Percentiles rank a stretch among this genome's conserved stretches.
Conservation (phyloP, 345 rosid genomes). For the Aegle marmelos region DNA sequence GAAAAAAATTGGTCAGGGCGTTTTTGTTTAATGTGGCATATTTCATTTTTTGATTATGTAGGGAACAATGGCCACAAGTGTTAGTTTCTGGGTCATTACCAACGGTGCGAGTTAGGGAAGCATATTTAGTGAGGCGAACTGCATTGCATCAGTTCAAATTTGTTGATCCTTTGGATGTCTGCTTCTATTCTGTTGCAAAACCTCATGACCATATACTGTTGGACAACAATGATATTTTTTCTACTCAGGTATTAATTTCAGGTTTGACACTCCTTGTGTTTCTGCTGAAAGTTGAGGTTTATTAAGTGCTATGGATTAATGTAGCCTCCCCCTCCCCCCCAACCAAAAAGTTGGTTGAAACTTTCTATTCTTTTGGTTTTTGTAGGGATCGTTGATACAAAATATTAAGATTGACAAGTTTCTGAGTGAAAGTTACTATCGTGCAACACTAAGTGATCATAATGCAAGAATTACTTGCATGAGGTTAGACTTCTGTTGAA, state of each 20-base stretch:
- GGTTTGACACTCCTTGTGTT: not conserved
- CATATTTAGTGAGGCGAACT: conserved; percentile 41
- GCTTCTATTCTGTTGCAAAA: conserved; percentile 19
- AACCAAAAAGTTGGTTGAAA: not conserved
- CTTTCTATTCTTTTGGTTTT: not conserved
- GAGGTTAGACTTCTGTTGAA: conserved; percentile 40
- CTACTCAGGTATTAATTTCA: conserved; percentile 41
- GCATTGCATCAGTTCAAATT: conserved; percentile 51
- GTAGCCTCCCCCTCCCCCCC: too few relatives aligned
- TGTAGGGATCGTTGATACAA: conserved; percentile 39
- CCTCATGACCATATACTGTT: conserved; percentile 34
- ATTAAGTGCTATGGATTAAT: not conserved
- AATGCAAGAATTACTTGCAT: conserved; percentile 65
- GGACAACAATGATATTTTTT: conserved; percentile 34
- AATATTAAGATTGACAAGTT: conserved; percentile 22
- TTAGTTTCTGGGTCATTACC: conserved; percentile 12
- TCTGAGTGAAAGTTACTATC: conserved; percentile 19
- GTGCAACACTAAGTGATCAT: conserved; percentile 32
- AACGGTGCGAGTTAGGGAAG: conserved; percentile 37
- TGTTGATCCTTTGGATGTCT: conserved; percentile 39
- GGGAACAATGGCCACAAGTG: conserved; percentile 52
- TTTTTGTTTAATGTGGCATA: not conserved
- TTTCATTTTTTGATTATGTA: conserved; percentile 12
- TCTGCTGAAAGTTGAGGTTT: not conserved
- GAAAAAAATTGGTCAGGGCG: too few relatives aligned